Percentiles rank a stretch among this genome's conserved stretches.
Evolutionary conservation across 2,329 filamentous ascomycete genomes (phyloP).

Genomic region (Exophiala oligosperma): DNA sequence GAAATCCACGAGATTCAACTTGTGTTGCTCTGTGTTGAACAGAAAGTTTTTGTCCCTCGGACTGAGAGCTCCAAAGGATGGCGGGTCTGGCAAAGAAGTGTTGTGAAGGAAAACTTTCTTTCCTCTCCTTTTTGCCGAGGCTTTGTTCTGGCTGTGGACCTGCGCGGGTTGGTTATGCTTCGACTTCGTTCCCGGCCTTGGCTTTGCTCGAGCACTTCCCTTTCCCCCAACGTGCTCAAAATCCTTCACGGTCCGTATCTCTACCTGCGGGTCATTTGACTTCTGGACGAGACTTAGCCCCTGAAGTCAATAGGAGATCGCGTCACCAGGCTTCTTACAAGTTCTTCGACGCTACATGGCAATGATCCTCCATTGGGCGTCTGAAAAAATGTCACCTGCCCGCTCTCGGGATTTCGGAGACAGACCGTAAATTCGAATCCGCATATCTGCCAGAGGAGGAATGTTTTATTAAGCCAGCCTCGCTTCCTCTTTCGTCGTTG

Average conservation of each 20-base stretch:
- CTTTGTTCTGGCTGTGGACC: conserved; percentile 3
- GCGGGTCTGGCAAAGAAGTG: conserved; percentile 1
- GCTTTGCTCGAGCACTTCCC: conserved; percentile 1
- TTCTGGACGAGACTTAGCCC: conserved; percentile 3
- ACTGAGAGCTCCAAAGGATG: conserved; percentile 5
- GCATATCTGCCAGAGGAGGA: not conserved
- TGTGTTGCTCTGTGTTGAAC: conserved; percentile 2
- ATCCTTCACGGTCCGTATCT: conserved; percentile 1
- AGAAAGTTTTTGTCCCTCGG: conserved; percentile 2
- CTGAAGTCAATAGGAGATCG: not conserved
- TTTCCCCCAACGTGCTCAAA: not conserved
- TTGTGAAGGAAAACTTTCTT: conserved; percentile 7
- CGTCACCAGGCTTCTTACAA: not conserved
- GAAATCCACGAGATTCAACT: conserved; percentile 10
- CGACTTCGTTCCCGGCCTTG: not conserved
- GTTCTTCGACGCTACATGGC: conserved; percentile 4
- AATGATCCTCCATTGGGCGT: conserved; percentile 5
- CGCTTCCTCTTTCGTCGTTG: not conserved
- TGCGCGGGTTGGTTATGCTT: not conserved
- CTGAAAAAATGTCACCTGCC: conserved; percentile 2
- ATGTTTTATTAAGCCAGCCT: not conserved
- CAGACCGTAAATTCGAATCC: conserved; percentile 2
- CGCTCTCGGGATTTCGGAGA: conserved; percentile 1
- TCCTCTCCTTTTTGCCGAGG: conserved; percentile 1
- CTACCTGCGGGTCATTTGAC: conserved; percentile 1